Percentiles rank a stretch among this genome's conserved stretches.
Evolutionary conservation across 441 rosid species (phyloP).

Genomic region (Gossypium davidsonii): DNA sequence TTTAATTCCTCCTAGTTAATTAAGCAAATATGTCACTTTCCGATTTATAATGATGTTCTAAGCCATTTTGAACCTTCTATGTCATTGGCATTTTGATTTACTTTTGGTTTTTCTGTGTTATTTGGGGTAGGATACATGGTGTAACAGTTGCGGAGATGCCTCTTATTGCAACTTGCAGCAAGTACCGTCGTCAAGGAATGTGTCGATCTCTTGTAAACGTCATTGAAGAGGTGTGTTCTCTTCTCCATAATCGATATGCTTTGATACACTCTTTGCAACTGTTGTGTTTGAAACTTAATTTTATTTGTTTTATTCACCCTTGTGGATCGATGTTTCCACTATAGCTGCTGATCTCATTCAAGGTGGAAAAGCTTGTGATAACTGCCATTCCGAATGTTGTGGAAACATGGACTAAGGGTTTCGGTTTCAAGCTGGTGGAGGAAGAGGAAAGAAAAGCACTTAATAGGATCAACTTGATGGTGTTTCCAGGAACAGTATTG

Average conservation of each 20-base stretch:
- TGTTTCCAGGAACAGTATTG: constrained; percentile 75
- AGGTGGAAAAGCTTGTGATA: constrained; percentile 82
- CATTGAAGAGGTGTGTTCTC: constrained; percentile 65
- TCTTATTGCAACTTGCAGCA: constrained; percentile 91
- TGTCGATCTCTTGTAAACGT: constrained; percentile 71
- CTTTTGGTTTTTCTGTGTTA: background rate
- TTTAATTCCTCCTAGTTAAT: background rate
- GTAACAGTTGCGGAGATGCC: constrained; percentile 90
- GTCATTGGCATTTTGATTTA: background rate
- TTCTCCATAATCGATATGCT: background rate
- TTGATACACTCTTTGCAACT: background rate
- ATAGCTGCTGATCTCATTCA: constrained; percentile 58
- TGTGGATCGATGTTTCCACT: constrained; percentile 18
- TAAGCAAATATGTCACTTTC: background rate
- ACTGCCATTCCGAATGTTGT: constrained; percentile 79
- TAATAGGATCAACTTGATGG: constrained; percentile 69
- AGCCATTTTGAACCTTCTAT: background rate
- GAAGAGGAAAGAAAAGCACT: constrained; percentile 51
- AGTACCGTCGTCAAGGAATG: constrained; percentile 88
- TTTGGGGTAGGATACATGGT: constrained; percentile 65
- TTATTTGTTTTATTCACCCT: background rate
- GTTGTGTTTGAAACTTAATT: background rate
- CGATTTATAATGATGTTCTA: background rate
- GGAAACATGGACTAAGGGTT: constrained; percentile 85
- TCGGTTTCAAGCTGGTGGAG: constrained; percentile 61